phyloP scores from a whole-genome alignment of 139 green algal genomes.

The Chlamydomonas applanata region DNA sequence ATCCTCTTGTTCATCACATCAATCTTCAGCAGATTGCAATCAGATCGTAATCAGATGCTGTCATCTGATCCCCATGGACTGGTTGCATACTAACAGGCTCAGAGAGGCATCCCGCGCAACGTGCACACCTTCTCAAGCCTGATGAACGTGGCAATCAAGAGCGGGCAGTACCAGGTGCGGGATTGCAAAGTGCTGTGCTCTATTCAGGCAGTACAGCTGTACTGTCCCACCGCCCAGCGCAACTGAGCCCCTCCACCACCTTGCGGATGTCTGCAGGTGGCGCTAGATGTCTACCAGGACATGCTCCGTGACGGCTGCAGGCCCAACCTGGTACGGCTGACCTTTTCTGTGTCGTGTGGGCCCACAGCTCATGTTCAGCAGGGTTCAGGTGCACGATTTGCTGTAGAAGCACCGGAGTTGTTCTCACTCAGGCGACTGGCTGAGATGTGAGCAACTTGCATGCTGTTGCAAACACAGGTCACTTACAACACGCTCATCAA shows the following conservation, averaged over 20 bases:
- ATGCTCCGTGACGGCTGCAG: constrained; percentile 53
- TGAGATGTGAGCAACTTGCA: not conserved
- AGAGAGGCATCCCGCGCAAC: constrained; percentile 62
- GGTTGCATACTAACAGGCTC: too few species aligned
- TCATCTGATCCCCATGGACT: too few species aligned
- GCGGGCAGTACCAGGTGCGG: constrained; percentile 43
- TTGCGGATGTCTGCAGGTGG: constrained; percentile 18
- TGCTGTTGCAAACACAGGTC: constrained; percentile 46
- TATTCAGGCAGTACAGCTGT: too few species aligned
- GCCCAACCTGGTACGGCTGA: constrained; percentile 52
- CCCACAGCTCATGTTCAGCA: not conserved
- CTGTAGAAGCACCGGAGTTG: not conserved
- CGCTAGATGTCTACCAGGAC: constrained; percentile 69
- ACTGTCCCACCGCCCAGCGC: too few species aligned
- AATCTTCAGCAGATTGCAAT: too few species aligned
- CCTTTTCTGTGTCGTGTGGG: too few species aligned
- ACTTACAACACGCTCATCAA: constrained; percentile 68
- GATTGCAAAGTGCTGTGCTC: too few species aligned
- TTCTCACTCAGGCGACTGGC: not conserved
- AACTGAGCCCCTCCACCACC: too few species aligned
- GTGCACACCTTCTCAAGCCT: constrained; percentile 84
- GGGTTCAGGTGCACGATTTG: not conserved
- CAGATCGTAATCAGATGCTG: too few species aligned
- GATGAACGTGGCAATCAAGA: constrained; percentile 90
- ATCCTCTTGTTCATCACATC: too few species aligned